These are phyloP conservation scores for Cercophora newfieldiana DNA, from an alignment of 495 filamentous ascomycete species.

Conservation along the genomic window DNA sequence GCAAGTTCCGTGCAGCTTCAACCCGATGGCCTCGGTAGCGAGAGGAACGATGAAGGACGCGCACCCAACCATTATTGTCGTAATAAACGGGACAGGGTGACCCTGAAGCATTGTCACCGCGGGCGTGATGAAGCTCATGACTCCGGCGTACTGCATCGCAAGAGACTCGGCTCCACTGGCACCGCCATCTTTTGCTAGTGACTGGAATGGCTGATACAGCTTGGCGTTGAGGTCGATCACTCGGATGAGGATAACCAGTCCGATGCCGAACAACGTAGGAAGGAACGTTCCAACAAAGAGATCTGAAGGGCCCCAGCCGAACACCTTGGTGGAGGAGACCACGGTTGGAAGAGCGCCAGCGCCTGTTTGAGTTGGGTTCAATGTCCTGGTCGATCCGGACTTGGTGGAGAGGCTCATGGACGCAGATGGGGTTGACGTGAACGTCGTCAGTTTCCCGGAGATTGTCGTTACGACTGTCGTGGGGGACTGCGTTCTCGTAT, in stretches of 20 bases:
- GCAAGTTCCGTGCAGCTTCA: conserved; percentile 38
- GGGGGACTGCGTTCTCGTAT: conserved; percentile 26
- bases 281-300: conserved; percentile 42
- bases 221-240: conserved; percentile 43
- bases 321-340: conserved; percentile 24
- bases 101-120: conserved; percentile 26
- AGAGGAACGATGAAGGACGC: conserved; percentile 35
- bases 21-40: conserved; percentile 37
- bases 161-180: conserved; percentile 25
- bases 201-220: conserved; percentile 42
- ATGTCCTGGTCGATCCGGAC: conserved; percentile 23
- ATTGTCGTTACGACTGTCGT: conserved; percentile 33
- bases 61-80: conserved; percentile 30
- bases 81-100: conserved; percentile 34
- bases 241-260: conserved; percentile 34
- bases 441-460: conserved; percentile 30
- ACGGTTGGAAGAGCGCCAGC: conserved; percentile 11
- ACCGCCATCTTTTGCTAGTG: conserved; percentile 26
- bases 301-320: conserved; percentile 26
- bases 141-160: conserved; percentile 32
- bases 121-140: conserved; percentile 28
- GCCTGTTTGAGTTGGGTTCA: conserved; percentile 9
- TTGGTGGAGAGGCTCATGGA: conserved; percentile 26
- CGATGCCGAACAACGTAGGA: conserved; percentile 32
- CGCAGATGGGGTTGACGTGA: conserved; percentile 31